Percentiles rank a stretch among this genome's conserved stretches.
Evolutionary conservation across 2,329 filamentous ascomycete genomes (phyloP).

Genomic region (Coniochaeta prunicola): DNA sequence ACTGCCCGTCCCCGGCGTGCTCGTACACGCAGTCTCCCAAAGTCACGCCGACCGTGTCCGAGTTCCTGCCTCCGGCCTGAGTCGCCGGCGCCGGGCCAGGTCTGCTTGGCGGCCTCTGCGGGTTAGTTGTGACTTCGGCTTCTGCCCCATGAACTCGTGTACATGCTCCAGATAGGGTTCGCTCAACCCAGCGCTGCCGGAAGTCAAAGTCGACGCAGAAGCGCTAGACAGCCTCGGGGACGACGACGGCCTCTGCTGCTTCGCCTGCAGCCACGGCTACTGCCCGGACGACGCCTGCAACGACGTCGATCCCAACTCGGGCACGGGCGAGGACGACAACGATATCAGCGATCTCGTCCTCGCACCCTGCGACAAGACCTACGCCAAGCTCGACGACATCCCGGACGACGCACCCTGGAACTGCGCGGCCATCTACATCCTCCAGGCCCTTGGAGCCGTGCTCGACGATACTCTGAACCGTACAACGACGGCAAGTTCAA

Average conservation of each 20-base stretch:
- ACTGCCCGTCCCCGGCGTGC: conserved; percentile 10
- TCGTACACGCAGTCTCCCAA: background rate
- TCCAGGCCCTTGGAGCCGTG: too few relatives aligned
- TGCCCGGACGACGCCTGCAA: background rate
- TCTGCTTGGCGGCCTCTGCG: conserved; percentile 1
- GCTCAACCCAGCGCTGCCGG: background rate
- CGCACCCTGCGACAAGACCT: too few relatives aligned
- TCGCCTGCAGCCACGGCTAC: background rate
- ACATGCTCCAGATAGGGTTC: background rate
- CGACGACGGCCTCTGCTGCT: background rate
- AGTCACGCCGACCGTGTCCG: background rate
- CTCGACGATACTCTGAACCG: too few relatives aligned
- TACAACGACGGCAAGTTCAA: too few relatives aligned
- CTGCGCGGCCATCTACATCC: too few relatives aligned
- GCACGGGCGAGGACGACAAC: background rate
- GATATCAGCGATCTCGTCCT: too few relatives aligned
- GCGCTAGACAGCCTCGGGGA: background rate
- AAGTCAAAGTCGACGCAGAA: background rate
- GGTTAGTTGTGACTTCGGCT: background rate
- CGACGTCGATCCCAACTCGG: conserved; percentile 15
- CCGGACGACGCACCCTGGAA: too few relatives aligned
- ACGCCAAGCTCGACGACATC: too few relatives aligned
- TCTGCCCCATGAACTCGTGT: background rate
- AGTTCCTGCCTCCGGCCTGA: conserved; percentile 4
- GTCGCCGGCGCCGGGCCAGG: background rate